These are phyloP conservation scores for Epicoccum sorghinum DNA, from an alignment of 2,329 filamentous ascomycete genomes.

Conservation along the genomic window DNA sequence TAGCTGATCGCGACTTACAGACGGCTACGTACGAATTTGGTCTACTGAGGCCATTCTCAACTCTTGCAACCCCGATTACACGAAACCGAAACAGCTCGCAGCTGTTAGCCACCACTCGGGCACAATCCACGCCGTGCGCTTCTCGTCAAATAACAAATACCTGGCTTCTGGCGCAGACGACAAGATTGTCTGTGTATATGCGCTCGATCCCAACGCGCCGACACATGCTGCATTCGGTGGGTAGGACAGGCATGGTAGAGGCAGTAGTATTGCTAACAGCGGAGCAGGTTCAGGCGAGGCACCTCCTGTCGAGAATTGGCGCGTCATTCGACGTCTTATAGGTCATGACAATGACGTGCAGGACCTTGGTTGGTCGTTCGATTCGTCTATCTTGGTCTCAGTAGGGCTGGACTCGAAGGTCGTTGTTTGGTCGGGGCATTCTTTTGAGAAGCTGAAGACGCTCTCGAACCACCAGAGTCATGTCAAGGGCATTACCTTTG, in stretches of 20 bases:
- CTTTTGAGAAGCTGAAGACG: conserved; percentile 97
- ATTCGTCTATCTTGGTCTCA: conserved; percentile 93
- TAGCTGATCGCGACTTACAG: conserved; percentile 52
- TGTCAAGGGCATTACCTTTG: conserved; percentile 98
- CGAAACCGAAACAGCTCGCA: conserved; percentile 87
- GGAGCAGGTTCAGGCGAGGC: conserved; percentile 77
- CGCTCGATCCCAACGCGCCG: conserved; percentile 81
- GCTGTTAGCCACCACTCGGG: conserved; percentile 98
- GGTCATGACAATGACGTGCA: conserved; percentile 99
- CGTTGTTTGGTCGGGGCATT: conserved; percentile 97
- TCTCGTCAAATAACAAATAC: conserved; percentile 93
- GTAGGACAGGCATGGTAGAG: conserved; percentile 27
- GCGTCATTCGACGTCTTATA: conserved; percentile 88
- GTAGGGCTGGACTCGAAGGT: conserved; percentile 97
- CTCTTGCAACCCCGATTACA: conserved; percentile 72
- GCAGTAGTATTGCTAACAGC: conserved; percentile 18
- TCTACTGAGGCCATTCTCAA: conserved; percentile 93
- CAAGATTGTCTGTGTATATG: conserved; percentile 98
- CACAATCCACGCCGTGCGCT: conserved; percentile 95
- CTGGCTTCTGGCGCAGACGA: conserved; percentile 97
- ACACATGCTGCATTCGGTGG: conserved; percentile 79
- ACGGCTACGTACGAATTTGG: conserved; percentile 97
- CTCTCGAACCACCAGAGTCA: conserved; percentile 93
- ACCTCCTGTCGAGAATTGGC: conserved; percentile 96
- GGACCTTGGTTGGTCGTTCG: conserved; percentile 94